Base-by-base conservation (phyloP, 2,329 filamentous ascomycete genomes). In the Trichoderma hamatum region DNA sequence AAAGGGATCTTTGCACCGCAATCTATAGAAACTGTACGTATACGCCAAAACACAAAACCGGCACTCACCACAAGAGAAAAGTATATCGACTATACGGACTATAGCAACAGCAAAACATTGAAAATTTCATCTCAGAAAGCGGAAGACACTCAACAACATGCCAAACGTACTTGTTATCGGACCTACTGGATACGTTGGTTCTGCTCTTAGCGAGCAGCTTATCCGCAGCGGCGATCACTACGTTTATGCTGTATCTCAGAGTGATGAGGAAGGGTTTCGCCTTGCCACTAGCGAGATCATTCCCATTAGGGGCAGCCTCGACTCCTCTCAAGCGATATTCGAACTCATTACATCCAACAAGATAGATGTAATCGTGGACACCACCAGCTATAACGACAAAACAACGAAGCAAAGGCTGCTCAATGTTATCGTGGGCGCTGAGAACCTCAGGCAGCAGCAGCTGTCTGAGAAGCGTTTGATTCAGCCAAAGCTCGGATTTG, bases 91-190 rank as follows among this genome's bases (percentile, higher is more conserved):
- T 3, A 26, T 28, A 14, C 13, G 4, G 4, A 52, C 16, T 5
- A 19, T 5, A 52, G n/a, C 7, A 16, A 24, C 49, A 24, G 5
- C 24, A 16, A 26, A 11, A 52, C 5, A 52, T 14, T 5, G 14
- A 28, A 5, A 5, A 13, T 11, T 4, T 16, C 7, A 26, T 14
- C 3, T 28, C 11, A 26, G 5, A 1, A 1, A 3, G 13, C 7
- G n/a, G 13, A 10, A 52, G 2, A 2, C 52, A 39, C 4, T 1
- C 13, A 16, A 16, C 55, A 59, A 39, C 3, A 59, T 59, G 55
- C 55, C 55, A 28, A 43, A 59, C 34, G 55, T 59, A 26, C 55
- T 59, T 39, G 34, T 59, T 59, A 59, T 59, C 21, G 55, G 55
- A 4, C 34, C 55, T 6, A 59, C 55, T 59, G 55, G 55, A 9